Conservation (phyloP, 331 rosid species). For the Prunus yedoensis region DNA sequence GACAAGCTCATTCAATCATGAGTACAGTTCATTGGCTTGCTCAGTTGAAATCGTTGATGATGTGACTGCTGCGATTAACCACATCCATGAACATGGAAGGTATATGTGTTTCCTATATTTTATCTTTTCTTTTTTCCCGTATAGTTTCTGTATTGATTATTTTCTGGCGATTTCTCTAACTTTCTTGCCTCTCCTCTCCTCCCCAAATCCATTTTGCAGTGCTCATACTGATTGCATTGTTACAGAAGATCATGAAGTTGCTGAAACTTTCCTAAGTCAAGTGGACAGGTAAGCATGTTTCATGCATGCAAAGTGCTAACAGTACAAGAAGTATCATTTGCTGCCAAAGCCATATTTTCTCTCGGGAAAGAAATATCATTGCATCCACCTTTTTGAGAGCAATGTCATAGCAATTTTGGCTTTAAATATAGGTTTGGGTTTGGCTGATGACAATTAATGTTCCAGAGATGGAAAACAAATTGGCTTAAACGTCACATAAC, state of each 20-base stretch:
- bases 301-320: neutral
- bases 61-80: conserved; percentile 71
- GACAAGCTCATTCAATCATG: conserved; percentile 59
- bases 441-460: no score
- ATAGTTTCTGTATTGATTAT: neutral
- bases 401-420: no score
- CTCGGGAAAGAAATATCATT: no score
- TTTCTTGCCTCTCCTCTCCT: neutral
- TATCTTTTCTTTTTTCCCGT: conserved; percentile 4
- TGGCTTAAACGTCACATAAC: neutral
- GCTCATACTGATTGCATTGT: conserved; percentile 80
- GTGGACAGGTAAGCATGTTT: conserved; percentile 64
- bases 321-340: neutral
- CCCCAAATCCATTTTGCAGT: conserved; percentile 42
- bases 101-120: conserved; percentile 14
- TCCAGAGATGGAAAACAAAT: neutral
- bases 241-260: conserved; percentile 65
- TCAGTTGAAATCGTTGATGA: conserved; percentile 83
- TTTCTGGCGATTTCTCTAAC: neutral
- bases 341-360: neutral
- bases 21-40: conserved; percentile 79
- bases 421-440: no score
- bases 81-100: conserved; percentile 81
- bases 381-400: no score
- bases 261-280: conserved; percentile 61